Conservation (phyloP, 164 flowering plant species). For the Stephania yunnanensis region DNA sequence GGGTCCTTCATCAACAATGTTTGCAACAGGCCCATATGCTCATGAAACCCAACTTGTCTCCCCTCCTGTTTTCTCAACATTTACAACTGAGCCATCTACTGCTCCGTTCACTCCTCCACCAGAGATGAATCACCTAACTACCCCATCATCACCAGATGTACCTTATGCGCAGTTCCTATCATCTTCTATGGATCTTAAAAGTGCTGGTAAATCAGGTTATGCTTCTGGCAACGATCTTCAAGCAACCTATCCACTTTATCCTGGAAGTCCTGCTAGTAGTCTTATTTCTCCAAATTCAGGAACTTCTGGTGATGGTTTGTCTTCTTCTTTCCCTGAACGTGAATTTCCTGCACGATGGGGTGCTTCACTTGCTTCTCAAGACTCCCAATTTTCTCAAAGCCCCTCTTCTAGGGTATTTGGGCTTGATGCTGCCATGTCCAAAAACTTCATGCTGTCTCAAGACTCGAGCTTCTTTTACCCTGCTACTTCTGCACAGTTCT, state of each 20-base stretch:
- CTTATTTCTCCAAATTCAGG: conserved; percentile 71
- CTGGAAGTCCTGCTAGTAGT: conserved; percentile 84
- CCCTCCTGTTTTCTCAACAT: conserved; percentile 96
- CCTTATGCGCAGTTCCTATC: conserved; percentile 88
- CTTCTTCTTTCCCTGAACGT: conserved; percentile 60
- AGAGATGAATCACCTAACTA: conserved; percentile 81
- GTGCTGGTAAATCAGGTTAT: conserved; percentile 41
- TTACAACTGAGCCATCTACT: conserved; percentile 94
- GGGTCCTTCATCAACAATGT: conserved; percentile 82
- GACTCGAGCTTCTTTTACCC: conserved; percentile 93
- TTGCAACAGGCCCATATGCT: conserved; percentile 91
- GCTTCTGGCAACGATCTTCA: conserved; percentile 63
- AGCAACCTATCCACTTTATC: conserved; percentile 74
- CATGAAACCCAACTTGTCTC: conserved; percentile 90
- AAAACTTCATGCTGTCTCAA: conserved; percentile 41
- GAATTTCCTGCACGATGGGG: conserved; percentile 61
- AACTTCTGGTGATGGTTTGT: conserved; percentile 49
- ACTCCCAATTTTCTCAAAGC: conserved; percentile 41
- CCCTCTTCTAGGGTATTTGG: conserved; percentile 54
- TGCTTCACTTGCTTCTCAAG: conserved; percentile 41
- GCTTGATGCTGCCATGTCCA: conserved; percentile 30
- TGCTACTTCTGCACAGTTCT: conserved; percentile 87
- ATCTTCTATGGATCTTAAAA: conserved; percentile 55
- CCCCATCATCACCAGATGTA: conserved; percentile 99
- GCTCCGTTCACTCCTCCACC: conserved; percentile 98